phyloP scores from a whole-genome alignment of 2,329 filamentous ascomycete genomes.

The Chrysoporthe austroafricana region DNA sequence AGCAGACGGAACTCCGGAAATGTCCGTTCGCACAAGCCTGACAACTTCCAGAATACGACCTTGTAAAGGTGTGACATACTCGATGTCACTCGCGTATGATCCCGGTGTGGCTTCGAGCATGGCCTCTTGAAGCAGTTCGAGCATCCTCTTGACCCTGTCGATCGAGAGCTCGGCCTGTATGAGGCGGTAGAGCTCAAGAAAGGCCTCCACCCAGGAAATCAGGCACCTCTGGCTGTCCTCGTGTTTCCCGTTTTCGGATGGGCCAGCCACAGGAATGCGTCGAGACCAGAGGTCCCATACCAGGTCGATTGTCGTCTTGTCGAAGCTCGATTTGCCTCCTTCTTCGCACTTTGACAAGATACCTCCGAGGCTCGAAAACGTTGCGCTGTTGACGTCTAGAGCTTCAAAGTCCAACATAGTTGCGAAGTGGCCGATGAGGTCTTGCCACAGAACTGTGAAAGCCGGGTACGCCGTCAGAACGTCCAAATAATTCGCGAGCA shows the following conservation, averaged over 20 bases:
- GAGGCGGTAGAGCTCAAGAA: slow-evolving; percentile 78
- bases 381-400: slow-evolving; percentile 72
- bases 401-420: slow-evolving; percentile 64
- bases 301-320: slow-evolving; percentile 58
- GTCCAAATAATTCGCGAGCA: slow-evolving; percentile 78
- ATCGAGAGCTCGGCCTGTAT: slow-evolving; percentile 66
- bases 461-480: slow-evolving; percentile 67
- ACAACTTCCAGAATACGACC: slow-evolving; percentile 69
- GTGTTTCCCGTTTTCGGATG: slow-evolving; percentile 47
- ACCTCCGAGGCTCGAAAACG: slow-evolving; percentile 68
- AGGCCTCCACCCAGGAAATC: slow-evolving; percentile 79
- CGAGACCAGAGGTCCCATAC: slow-evolving; percentile 74
- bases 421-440: slow-evolving; percentile 71
- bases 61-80: slow-evolving; percentile 75
- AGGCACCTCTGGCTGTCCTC: slow-evolving; percentile 79
- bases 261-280: slow-evolving; percentile 58
- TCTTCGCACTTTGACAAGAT: slow-evolving; percentile 59
- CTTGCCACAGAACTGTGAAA: slow-evolving; percentile 76
- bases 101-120: slow-evolving; percentile 71
- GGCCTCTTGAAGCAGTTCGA: slow-evolving; percentile 71
- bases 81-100: slow-evolving; percentile 72
- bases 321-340: slow-evolving; percentile 49
- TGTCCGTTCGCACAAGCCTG: slow-evolving; percentile 68
- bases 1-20: slow-evolving; percentile 66
- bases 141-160: slow-evolving; percentile 67